Percentiles rank a stretch among this genome's conserved stretches.
Evolutionary conservation across 768 basidiomycete species (phyloP).

Genomic region (Calocera cornea): DNA sequence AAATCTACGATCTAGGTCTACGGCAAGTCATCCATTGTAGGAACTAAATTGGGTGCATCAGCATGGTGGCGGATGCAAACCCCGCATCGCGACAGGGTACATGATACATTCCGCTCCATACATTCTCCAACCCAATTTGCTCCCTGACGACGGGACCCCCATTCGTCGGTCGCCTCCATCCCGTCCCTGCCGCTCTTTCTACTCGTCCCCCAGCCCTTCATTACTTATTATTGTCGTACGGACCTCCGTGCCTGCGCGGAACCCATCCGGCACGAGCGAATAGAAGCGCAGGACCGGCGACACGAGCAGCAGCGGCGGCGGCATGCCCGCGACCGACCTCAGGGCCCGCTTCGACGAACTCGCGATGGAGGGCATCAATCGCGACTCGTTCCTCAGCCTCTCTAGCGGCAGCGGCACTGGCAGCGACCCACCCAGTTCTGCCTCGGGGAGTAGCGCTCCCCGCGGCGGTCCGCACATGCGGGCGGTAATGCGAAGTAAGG

Average conservation of each 20-base stretch:
- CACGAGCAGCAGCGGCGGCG: too few species aligned
- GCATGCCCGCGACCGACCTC: neutral
- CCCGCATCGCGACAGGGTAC: neutral
- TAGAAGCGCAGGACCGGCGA: neutral
- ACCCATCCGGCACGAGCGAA: neutral
- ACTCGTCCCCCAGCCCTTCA: neutral
- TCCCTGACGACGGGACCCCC: constrained; percentile 1
- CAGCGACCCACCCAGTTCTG: neutral
- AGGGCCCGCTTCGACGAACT: constrained; percentile 3
- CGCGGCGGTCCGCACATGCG: neutral
- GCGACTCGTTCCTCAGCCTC: neutral
- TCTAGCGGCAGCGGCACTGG: neutral
- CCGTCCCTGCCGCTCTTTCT: neutral
- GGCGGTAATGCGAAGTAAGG: neutral
- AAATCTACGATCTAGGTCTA: too few species aligned
- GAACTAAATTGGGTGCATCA: too few species aligned
- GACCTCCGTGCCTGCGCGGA: neutral
- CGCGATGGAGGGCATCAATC: neutral
- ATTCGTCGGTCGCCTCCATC: neutral
- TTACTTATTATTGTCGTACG: neutral
- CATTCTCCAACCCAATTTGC: constrained; percentile 1
- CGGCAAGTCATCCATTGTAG: too few species aligned
- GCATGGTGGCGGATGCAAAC: constrained; percentile 3
- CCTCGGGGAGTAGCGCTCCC: neutral
- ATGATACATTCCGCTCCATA: neutral